Evolutionary conservation across 2,329 filamentous ascomycete species (phyloP).

Genomic region (Emmonsia crescens): DNA sequence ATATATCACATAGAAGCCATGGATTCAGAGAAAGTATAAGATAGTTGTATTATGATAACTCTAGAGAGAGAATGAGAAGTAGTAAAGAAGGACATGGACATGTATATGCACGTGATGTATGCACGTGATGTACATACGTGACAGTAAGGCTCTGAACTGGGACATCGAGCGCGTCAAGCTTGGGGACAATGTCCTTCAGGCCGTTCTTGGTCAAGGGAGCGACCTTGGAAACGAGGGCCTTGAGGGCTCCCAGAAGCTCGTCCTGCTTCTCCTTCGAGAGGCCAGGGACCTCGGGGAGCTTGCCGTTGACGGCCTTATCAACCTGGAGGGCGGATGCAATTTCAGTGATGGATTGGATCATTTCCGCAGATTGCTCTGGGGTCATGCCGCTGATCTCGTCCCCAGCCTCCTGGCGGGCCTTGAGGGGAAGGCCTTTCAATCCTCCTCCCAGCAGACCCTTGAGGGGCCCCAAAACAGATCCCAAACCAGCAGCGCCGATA

Average conservation of each 20-base stretch:
- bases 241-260: not conserved
- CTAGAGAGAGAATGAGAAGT: no score
- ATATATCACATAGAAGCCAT: no score
- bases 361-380: not conserved
- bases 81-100: no score
- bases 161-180: not conserved
- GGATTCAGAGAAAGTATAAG: no score
- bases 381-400: not conserved
- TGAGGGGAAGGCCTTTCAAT: not conserved
- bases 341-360: not conserved
- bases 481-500: not conserved
- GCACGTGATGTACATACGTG: no score
- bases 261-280: not conserved
- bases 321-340: not conserved
- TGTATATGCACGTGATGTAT: no score
- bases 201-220: not conserved
- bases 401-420: not conserved
- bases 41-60: no score
- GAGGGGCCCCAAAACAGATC: not conserved
- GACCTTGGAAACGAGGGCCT: not conserved
- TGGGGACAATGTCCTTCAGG: not conserved
- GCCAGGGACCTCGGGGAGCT: not conserved
- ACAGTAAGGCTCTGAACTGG: not conserved
- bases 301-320: not conserved
- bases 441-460: not conserved